Evolutionary conservation across 2,329 filamentous ascomycete species (phyloP).

Genomic region (Chrysoporthe cubensis): DNA sequence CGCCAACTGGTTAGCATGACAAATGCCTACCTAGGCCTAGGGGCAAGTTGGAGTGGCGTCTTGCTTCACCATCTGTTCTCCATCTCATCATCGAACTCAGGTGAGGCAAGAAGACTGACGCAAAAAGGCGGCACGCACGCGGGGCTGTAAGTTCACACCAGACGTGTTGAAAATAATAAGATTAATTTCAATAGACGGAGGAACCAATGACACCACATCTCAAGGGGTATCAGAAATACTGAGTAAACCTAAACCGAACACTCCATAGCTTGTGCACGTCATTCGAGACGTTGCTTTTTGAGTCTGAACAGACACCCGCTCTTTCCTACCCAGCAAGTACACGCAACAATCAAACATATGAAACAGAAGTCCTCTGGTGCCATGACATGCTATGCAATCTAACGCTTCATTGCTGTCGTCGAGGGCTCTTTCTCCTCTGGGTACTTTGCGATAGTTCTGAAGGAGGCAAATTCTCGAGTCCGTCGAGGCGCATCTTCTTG

Average conservation of each 20-base stretch:
- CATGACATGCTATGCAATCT: neutral
- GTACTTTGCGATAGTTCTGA: slow-evolving; percentile 50
- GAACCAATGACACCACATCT: slow-evolving; percentile 11
- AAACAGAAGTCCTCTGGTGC: neutral
- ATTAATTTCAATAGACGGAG: slow-evolving; percentile 17
- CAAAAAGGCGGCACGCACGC: neutral
- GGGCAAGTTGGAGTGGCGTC: neutral
- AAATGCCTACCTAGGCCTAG: neutral
- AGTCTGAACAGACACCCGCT: neutral
- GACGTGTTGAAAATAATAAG: neutral
- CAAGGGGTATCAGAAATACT: slow-evolving; percentile 29
- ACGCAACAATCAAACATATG: slow-evolving; percentile 20
- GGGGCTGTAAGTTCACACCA: neutral
- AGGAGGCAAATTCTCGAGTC: slow-evolving; percentile 56
- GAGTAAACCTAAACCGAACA: slow-evolving; percentile 25
- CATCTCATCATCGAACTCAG: neutral
- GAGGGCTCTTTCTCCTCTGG: slow-evolving; percentile 59
- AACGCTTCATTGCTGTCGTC: slow-evolving; percentile 41
- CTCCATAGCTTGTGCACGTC: neutral
- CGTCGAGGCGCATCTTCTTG: slow-evolving; percentile 45
- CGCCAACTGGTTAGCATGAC: neutral
- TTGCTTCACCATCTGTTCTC: neutral
- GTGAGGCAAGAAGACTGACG: neutral
- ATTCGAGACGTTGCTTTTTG: neutral
- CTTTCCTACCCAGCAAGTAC: slow-evolving; percentile 5